Conservation (phyloP, 306 rosid species). For the Luffa aegyptiaca region DNA sequence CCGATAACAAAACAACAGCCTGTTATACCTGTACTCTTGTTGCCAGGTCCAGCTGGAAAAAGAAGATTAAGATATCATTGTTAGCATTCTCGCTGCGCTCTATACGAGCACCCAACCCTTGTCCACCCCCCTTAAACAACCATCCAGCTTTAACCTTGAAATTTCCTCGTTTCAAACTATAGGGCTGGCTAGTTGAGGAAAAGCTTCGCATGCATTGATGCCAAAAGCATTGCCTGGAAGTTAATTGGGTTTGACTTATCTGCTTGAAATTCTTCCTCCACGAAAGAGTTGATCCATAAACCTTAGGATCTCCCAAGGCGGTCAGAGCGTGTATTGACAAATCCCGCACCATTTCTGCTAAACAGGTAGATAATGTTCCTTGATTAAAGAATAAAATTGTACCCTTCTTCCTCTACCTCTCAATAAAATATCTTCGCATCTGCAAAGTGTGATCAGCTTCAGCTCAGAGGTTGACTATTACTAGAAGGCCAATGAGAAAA, state of each 20-base stretch:
- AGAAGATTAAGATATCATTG: slow-evolving; percentile 80
- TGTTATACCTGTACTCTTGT: slow-evolving; percentile 80
- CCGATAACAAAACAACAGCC: neutral
- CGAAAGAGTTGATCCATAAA: slow-evolving; percentile 32
- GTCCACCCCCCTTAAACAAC: slow-evolving; percentile 70
- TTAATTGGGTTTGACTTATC: slow-evolving; percentile 25
- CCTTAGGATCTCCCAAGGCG: slow-evolving; percentile 31
- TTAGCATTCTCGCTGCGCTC: slow-evolving; percentile 85
- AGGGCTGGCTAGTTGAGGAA: slow-evolving; percentile 28
- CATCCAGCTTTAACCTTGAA: slow-evolving; percentile 60
- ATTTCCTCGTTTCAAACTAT: slow-evolving; percentile 25
- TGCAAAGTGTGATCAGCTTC: neutral
- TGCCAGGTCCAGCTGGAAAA: slow-evolving; percentile 78
- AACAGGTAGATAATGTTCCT: neutral
- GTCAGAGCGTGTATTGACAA: slow-evolving; percentile 47
- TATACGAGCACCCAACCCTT: slow-evolving; percentile 44
- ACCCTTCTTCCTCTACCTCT: neutral
- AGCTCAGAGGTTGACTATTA: neutral
- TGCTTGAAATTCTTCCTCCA: slow-evolving; percentile 39
- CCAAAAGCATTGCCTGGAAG: slow-evolving; percentile 30
- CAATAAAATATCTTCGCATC: neutral
- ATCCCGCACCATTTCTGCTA: slow-evolving; percentile 45
- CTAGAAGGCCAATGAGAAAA: neutral
- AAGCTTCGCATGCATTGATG: slow-evolving; percentile 22
- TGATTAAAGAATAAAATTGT: neutral